Base-by-base conservation (phyloP, 108 stramenopile genomes). In the Cyclotella kingstonii region DNA sequence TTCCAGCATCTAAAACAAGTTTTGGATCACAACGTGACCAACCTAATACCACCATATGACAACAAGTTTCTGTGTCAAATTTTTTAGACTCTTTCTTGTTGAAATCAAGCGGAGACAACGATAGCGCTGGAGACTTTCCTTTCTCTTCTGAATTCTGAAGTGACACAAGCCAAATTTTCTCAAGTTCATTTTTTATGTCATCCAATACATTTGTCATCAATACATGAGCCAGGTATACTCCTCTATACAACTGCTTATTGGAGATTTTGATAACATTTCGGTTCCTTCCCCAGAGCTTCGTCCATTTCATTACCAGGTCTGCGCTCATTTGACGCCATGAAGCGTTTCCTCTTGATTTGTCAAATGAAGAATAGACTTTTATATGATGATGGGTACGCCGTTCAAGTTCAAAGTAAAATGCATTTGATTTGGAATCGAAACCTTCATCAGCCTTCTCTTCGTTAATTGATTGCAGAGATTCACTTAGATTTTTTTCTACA, bases 251-350 rank as follows among this genome's bases (percentile, higher is more conserved):
- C 44, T 75, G 59, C n/a, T 47, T 18, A 26, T 46, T 46, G 9
- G 65, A 55, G n/a, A 44, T 45, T 9, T 21, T 17, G 29, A 50
- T 19, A 12, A 46, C 41, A 51, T 34, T 60, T 31, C 47, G 60
- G 10, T 56, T 27, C 29, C 51, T 49, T 11, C 74, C 74, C 74
- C 74, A 75, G 1, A 67, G 31, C 33, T 75, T 66, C 14, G 74
- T 53, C 60, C 58, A 45, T 11, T 48, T 41, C 74, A 75, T 62
- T 9, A 75, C 48, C 14, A 75, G 44, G 21, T 66, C 41, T 2
- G 43, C 30, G 17, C 60, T 38, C 2, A 53, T 56, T 1, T 66
- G 56, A 41, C 63, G 51, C 74, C 74, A 75, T 21, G 40, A 42
- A 27, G 56, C 36, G 0, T 61, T 10, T 31, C 6, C 26, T 33